Percentiles rank a stretch among this genome's conserved stretches.
Conservation (phyloP, 371 early-diverging fungal species). For the Chytridium lagenaria region DNA sequence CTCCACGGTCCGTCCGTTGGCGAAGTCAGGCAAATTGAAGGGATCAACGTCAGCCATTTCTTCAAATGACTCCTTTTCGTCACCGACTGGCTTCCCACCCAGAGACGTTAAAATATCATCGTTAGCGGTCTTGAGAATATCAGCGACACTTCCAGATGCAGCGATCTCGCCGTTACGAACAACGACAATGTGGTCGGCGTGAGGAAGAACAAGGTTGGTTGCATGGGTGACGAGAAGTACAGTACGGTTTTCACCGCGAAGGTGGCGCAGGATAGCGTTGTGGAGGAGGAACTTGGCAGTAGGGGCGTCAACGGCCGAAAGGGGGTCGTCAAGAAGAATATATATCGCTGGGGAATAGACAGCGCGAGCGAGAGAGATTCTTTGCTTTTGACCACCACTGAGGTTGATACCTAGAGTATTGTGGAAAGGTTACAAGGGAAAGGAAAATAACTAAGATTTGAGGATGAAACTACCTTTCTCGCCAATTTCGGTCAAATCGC, state of each 20-base stretch:
- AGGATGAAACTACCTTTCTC: constrained; percentile 60
- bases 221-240: constrained; percentile 87
- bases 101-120: constrained; percentile 4
- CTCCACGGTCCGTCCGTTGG: constrained; percentile 14
- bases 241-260: constrained; percentile 74
- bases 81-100: neutral
- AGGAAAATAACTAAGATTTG: constrained; percentile 14
- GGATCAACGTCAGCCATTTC: no score
- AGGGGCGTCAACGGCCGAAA: constrained; percentile 82
- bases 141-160: constrained; percentile 28
- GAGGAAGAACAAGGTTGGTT: constrained; percentile 54
- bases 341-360: constrained; percentile 37
- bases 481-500: constrained; percentile 85
- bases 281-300: constrained; percentile 80
- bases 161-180: constrained; percentile 39
- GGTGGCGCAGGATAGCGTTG: constrained; percentile 59
- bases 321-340: constrained; percentile 55
- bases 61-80: neutral
- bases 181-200: constrained; percentile 40
- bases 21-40: constrained; percentile 10
- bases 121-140: constrained; percentile 3
- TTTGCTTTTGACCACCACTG: constrained; percentile 55
- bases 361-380: constrained; percentile 40
- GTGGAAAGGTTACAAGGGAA: neutral
- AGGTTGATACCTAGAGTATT: constrained; percentile 44